Evolutionary conservation across 164 flowering plant species (phyloP), one percentile per base, ranked within the genome.

Genomic region (Umbilicus rupestris): DNA sequence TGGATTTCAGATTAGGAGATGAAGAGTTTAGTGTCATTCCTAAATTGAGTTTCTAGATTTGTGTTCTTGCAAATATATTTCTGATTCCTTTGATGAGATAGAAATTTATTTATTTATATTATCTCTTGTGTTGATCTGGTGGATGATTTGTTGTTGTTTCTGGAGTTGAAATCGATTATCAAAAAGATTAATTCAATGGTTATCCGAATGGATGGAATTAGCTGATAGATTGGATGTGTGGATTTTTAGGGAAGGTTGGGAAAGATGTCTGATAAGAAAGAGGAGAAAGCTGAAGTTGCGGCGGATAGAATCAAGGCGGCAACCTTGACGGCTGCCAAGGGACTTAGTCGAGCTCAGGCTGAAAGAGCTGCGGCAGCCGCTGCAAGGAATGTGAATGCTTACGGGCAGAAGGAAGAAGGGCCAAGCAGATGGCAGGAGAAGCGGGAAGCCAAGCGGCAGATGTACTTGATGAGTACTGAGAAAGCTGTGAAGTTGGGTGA

Each of bases 391-490:
- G 88, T 93, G 12, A 93, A 93, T 76, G 97, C 96, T 0, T 93
- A 90, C 74, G 98, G 98, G 65, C 98, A 93, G 80, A 93, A 93
- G 78, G 98, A 93, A 80, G 98, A 93, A 78, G 98, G 98, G 46
- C 98, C 98, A 0, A 93, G 98, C 72, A 73, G 97, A 79, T 93
- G 96, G 96, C 97, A 90, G 72, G 98, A 93, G 75, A 82, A 91
- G 68, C 84, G 92, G 74, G 96, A 93, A 80, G 96, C 95, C 0
- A 93, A 91, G 78, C 70, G 97, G 17, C 96, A 90, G 73, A 93
- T 93, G 98, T 90, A 93, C 68, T 66, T 89, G 72, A 85, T 85
- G 95, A 93, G 97, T 78, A 90, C 98, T 29, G 98, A 90, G 65
- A 93, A 93, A 78, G 87, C 87, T 7, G 97, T 90, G 45, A 85